phyloP scores from a whole-genome alignment of 2,329 filamentous ascomycete genomes.

The Pezicula radicicola region DNA sequence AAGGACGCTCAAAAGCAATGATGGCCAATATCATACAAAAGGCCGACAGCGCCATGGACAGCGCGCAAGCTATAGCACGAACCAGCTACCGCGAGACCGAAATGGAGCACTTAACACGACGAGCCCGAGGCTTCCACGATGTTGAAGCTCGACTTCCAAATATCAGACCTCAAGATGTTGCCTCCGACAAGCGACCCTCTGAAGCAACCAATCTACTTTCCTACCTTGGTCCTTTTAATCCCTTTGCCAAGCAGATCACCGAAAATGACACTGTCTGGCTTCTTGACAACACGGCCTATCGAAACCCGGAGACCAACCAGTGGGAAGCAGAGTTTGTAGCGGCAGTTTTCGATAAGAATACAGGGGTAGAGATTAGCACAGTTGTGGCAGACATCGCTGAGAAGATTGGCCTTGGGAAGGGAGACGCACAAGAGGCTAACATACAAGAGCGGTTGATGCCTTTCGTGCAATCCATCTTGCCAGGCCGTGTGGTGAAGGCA shows the following conservation, averaged over 20 bases:
- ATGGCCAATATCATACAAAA: background rate
- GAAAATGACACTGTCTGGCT: slow-evolving; percentile 75
- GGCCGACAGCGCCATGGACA: background rate
- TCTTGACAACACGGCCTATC: slow-evolving; percentile 84
- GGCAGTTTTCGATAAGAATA: slow-evolving; percentile 74
- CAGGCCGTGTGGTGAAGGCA: slow-evolving; percentile 65
- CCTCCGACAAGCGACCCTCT: slow-evolving; percentile 18
- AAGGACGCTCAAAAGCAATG: too few species aligned
- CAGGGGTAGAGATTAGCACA: slow-evolving; percentile 63
- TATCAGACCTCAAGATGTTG: slow-evolving; percentile 23
- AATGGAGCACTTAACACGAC: slow-evolving; percentile 48
- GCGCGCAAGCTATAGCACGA: background rate
- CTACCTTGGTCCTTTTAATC: slow-evolving; percentile 50
- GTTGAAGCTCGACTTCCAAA: slow-evolving; percentile 45
- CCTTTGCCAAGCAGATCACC: slow-evolving; percentile 57
- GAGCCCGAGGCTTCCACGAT: slow-evolving; percentile 44
- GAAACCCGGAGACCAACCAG: slow-evolving; percentile 38
- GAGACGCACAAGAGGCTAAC: slow-evolving; percentile 54
- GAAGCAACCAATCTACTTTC: slow-evolving; percentile 39
- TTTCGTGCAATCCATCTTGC: slow-evolving; percentile 74
- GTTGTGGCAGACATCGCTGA: slow-evolving; percentile 69
- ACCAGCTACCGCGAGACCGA: slow-evolving; percentile 24
- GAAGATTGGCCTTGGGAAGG: slow-evolving; percentile 59
- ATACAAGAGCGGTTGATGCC: slow-evolving; percentile 70
- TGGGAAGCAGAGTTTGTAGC: slow-evolving; percentile 86